Evolutionary conservation across 1,284 basidiomycete species (phyloP).

Genomic region (Clitocybe nebularis): DNA sequence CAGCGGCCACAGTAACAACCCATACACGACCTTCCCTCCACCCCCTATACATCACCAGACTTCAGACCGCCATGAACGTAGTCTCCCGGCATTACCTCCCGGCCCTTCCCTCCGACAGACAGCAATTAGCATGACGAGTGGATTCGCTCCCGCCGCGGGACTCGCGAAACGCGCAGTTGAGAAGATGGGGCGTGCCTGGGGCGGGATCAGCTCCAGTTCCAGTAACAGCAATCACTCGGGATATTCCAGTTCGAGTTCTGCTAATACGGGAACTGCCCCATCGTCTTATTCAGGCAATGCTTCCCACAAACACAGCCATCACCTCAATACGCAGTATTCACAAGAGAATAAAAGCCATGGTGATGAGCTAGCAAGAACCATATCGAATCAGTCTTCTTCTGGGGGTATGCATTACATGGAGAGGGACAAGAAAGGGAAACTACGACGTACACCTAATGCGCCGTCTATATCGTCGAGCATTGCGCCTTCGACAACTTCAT

Average conservation of each 20-base stretch:
- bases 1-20: slow-evolving; percentile 10
- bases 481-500: slow-evolving; percentile 38
- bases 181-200: slow-evolving; percentile 64
- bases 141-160: slow-evolving; percentile 64
- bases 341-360: slow-evolving; percentile 10
- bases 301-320: background rate
- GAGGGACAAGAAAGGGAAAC: slow-evolving; percentile 27
- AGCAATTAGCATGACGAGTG: slow-evolving; percentile 65
- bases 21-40: slow-evolving; percentile 21
- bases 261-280: slow-evolving; percentile 11
- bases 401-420: slow-evolving; percentile 17
- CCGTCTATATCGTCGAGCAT: slow-evolving; percentile 57
- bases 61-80: slow-evolving; percentile 18
- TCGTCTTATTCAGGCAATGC: slow-evolving; percentile 13
- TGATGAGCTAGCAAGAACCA: slow-evolving; percentile 22
- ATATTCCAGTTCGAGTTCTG: slow-evolving; percentile 20
- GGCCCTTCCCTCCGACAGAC: slow-evolving; percentile 48
- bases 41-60: slow-evolving; percentile 18
- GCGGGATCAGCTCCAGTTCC: slow-evolving; percentile 43
- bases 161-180: slow-evolving; percentile 74
- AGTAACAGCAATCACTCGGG: slow-evolving; percentile 20
- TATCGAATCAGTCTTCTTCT: slow-evolving; percentile 32
- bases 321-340: slow-evolving; percentile 7
- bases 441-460: slow-evolving; percentile 52
- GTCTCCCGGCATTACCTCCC: slow-evolving; percentile 21